A percentile compares a stretch with the other conserved stretches of the same genome.
phyloP scores from a whole-genome alignment of 139 green algal species.

The Coelastrella sp. region DNA sequence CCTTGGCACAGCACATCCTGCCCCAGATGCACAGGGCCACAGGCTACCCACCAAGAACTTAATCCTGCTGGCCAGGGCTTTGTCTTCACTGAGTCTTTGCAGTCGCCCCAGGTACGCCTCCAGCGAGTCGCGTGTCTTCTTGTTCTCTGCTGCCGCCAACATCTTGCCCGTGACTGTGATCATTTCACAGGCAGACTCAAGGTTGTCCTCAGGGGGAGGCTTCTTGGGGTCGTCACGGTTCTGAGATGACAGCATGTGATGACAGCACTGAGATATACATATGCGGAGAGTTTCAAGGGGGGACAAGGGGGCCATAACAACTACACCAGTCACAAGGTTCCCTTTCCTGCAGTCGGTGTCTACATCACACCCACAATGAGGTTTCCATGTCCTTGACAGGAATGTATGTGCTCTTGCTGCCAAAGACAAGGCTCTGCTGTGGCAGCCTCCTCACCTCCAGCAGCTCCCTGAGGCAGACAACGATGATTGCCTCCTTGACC shows the following conservation, averaged over 20 bases:
- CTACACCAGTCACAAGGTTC: not conserved
- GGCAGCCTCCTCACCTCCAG: conserved; percentile 54
- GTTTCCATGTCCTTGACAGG: not conserved
- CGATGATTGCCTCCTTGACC: conserved; percentile 95
- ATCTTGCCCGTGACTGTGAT: conserved; percentile 70
- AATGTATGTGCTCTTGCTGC: not conserved
- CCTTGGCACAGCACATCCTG: not conserved
- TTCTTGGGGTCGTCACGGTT: conserved; percentile 32
- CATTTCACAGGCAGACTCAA: conserved; percentile 95
- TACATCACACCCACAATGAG: not conserved
- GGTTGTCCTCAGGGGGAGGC: conserved; percentile 85
- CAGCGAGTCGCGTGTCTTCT: conserved; percentile 35
- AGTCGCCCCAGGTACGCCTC: conserved; percentile 47
- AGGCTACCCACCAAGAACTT: conserved; percentile 50
- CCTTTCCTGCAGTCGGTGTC: not conserved
- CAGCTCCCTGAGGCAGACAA: conserved; percentile 89
- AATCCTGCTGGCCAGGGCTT: conserved; percentile 47
- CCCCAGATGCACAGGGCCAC: not conserved
- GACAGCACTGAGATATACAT: not conserved
- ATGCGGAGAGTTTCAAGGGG: no score
- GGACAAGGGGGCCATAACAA: no score
- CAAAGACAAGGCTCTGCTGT: not conserved
- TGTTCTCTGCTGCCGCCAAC: conserved; percentile 17
- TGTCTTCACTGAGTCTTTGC: conserved; percentile 43
- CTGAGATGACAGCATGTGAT: not conserved